Evolutionary conservation across 768 basidiomycete species (phyloP).

Genomic region (Lenzites betulinus): DNA sequence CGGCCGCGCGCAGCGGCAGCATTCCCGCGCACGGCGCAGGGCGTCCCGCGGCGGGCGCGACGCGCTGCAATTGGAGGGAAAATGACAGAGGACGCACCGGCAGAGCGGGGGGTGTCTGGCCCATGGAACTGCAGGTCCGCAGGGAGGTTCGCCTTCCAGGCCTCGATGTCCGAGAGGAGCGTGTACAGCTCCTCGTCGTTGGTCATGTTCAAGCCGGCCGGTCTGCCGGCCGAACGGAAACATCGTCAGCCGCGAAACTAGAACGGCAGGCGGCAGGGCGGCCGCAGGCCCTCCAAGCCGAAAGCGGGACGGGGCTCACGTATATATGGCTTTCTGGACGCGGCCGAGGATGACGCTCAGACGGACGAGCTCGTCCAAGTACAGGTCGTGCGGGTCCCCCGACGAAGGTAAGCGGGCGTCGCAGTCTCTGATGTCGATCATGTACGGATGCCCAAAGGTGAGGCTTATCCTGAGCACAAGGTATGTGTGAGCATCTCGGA

Average conservation of each 20-base stretch:
- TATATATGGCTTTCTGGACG: conserved; percentile 92
- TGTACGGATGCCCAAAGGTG: conserved; percentile 89
- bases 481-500: conserved; percentile 1
- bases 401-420: conserved; percentile 92
- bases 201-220: conserved; percentile 83
- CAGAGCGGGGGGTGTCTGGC: conserved; percentile 58
- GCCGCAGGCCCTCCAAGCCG: conserved; percentile 12
- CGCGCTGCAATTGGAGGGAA: background rate
- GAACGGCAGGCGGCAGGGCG: conserved; percentile 1
- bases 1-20: background rate
- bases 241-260: conserved; percentile 8
- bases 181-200: conserved; percentile 76
- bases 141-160: conserved; percentile 80
- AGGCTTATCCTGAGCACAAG: conserved; percentile 68
- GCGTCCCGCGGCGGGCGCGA: background rate
- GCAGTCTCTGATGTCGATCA: conserved; percentile 97
- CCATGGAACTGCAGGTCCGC: conserved; percentile 79
- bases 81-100: conserved; percentile 50
- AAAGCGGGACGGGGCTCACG: conserved; percentile 43
- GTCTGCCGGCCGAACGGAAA: conserved; percentile 45
- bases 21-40: background rate
- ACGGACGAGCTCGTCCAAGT: conserved; percentile 90
- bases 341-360: conserved; percentile 90
- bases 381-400: conserved; percentile 74
- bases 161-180: conserved; percentile 65